Percentiles rank a stretch among this genome's conserved stretches.
These are phyloP conservation scores for Blastobotrys indianensis DNA, from an alignment of 1,139 yeast genomes.

Conservation along the genomic window DNA sequence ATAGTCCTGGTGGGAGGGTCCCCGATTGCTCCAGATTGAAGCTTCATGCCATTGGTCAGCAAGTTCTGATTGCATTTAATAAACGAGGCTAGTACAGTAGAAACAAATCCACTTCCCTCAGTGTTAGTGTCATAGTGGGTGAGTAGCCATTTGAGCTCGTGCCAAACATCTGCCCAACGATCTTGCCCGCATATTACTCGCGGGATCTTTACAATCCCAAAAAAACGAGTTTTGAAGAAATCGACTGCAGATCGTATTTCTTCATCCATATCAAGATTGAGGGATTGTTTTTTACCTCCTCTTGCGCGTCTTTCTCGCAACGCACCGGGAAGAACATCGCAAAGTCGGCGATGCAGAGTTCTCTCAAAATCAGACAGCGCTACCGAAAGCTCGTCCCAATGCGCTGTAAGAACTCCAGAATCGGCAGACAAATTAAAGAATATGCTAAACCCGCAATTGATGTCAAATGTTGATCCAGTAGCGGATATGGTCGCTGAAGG, in stretches of 20 bases:
- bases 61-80: slow-evolving; percentile 16
- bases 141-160: slow-evolving; percentile 15
- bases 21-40: slow-evolving; percentile 9
- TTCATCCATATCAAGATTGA: slow-evolving; percentile 14
- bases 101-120: background rate
- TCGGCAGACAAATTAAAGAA: slow-evolving; percentile 19
- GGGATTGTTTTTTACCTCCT: background rate
- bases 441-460: slow-evolving; percentile 22
- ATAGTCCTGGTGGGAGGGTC: slow-evolving; percentile 23
- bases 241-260: slow-evolving; percentile 20
- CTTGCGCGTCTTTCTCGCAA: slow-evolving; percentile 12
- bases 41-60: slow-evolving; percentile 2
- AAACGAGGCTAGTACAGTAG: slow-evolving; percentile 21
- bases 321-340: slow-evolving; percentile 14
- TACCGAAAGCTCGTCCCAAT: slow-evolving; percentile 27
- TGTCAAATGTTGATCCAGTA: slow-evolving; percentile 1
- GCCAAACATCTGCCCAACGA: slow-evolving; percentile 24
- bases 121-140: no score
- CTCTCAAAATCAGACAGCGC: slow-evolving; percentile 25
- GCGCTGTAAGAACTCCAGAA: slow-evolving; percentile 20
- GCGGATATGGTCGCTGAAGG: no score
- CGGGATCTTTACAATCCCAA: slow-evolving; percentile 25
- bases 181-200: slow-evolving; percentile 30
- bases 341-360: slow-evolving; percentile 14
- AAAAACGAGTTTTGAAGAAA: slow-evolving; percentile 20